These are phyloP conservation scores for Maudiozyma serrabonitensis DNA, from an alignment of 805 yeast species.

Conservation along the genomic window DNA sequence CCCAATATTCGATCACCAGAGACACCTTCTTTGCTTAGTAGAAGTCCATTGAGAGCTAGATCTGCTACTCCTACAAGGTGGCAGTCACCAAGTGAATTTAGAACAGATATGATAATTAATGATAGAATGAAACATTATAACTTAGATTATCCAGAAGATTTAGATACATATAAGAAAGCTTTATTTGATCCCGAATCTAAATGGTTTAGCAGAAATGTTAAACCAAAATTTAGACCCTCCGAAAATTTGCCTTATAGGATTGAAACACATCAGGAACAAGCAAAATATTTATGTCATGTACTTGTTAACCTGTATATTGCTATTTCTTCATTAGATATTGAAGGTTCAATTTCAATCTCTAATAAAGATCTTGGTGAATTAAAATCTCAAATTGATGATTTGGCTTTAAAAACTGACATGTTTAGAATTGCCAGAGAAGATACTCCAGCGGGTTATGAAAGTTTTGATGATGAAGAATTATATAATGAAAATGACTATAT, in stretches of 20 bases:
- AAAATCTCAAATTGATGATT: constrained; percentile 32
- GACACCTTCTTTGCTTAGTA: background rate
- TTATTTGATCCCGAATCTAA: constrained; percentile 29
- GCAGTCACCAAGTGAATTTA: constrained; percentile 8
- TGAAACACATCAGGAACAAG: constrained; percentile 59
- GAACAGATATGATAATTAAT: constrained; percentile 16
- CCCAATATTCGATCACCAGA: constrained; percentile 6
- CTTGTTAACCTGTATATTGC: constrained; percentile 73
- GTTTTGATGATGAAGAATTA: constrained; percentile 29
- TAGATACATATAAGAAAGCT: background rate
- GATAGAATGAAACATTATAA: constrained; percentile 34
- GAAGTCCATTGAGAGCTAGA: constrained; percentile 6
- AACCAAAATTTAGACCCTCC: constrained; percentile 27
- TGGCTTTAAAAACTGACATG: constrained; percentile 46
- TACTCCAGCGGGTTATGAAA: constrained; percentile 33
- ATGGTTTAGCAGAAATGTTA: constrained; percentile 32
- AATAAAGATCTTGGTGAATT: constrained; percentile 54
- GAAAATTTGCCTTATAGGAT: constrained; percentile 61
- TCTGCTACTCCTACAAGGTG: constrained; percentile 20
- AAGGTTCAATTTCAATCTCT: constrained; percentile 57
- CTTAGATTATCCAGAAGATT: constrained; percentile 43
- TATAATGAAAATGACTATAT: constrained; percentile 27
- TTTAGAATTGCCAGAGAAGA: constrained; percentile 23
- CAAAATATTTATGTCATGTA: constrained; percentile 69
- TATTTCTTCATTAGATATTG: constrained; percentile 60